phyloP scores from a whole-genome alignment of 1,284 basidiomycete genomes.

The Cystobasidium slooffiae region DNA sequence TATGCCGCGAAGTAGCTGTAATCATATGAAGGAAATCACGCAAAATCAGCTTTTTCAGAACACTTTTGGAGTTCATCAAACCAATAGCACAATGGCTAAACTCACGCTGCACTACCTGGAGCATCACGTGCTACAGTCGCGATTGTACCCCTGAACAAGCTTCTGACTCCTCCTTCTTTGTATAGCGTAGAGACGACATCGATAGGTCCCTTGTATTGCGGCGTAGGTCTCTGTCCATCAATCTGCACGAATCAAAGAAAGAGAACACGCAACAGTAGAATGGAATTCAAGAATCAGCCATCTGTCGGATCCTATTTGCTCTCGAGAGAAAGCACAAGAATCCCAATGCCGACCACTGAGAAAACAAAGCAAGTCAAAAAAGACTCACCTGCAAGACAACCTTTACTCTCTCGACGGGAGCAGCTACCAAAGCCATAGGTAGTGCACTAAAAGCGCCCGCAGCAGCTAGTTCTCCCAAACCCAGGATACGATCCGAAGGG shows the following conservation, averaged over 20 bases:
- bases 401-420: conserved; percentile 96
- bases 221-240: conserved; percentile 79
- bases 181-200: conserved; percentile 92
- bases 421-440: conserved; percentile 88
- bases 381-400: conserved; percentile 80
- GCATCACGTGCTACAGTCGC: conserved; percentile 94
- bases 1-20: conserved; percentile 94
- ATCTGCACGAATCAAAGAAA: conserved; percentile 62
- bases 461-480: conserved; percentile 80
- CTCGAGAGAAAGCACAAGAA: no score
- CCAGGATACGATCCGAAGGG: conserved; percentile 74
- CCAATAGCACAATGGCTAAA: conserved; percentile 48
- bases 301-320: no score
- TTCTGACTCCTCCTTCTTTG: conserved; percentile 88
- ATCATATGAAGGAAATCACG: background rate
- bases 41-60: background rate
- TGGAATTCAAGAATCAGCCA: no score
- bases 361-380: no score
- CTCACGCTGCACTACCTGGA: conserved; percentile 92
- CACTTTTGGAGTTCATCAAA: background rate
- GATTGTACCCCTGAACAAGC: conserved; percentile 88
- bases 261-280: no score
- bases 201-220: conserved; percentile 85
- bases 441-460: conserved; percentile 95
- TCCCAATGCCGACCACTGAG: no score